phyloP scores from a whole-genome alignment of 1,284 basidiomycete species.

The Ceratobasidium theobromae region DNA sequence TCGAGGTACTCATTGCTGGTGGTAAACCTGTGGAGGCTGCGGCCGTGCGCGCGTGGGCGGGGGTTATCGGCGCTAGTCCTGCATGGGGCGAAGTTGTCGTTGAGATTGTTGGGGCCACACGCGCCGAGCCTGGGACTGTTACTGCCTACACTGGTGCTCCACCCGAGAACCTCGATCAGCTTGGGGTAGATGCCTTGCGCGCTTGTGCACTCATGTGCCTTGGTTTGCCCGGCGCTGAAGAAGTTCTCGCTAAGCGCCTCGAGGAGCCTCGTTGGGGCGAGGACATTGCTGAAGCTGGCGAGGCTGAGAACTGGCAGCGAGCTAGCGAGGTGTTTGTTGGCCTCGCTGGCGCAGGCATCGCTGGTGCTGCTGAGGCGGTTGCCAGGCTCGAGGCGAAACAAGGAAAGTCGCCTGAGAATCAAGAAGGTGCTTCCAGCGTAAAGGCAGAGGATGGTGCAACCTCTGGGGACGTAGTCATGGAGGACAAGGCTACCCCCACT shows the following conservation, averaged over 20 bases:
- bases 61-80: conserved; percentile 25
- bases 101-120: conserved; percentile 21
- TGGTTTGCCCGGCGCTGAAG: conserved; percentile 9
- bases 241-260: conserved; percentile 16
- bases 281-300: conserved; percentile 17
- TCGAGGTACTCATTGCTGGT: conserved; percentile 29
- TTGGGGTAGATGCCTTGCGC: conserved; percentile 11
- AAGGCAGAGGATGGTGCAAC: not conserved
- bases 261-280: conserved; percentile 26
- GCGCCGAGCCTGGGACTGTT: not conserved
- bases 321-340: conserved; percentile 19
- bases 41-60: conserved; percentile 24
- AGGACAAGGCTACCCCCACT: not conserved
- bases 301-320: conserved; percentile 23
- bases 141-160: not conserved
- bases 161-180: not conserved
- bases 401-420: not conserved
- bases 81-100: conserved; percentile 28
- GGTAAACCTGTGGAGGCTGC: conserved; percentile 23
- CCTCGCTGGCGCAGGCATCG: conserved; percentile 2
- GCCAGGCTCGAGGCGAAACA: conserved; percentile 19
- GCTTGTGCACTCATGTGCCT: conserved; percentile 28
- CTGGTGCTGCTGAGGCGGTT: conserved; percentile 20
- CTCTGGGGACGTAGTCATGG: not conserved
- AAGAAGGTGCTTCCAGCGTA: not conserved